Evolutionary conservation across 805 yeast species (phyloP).

Genomic region (Metschnikowia dekortorum): DNA sequence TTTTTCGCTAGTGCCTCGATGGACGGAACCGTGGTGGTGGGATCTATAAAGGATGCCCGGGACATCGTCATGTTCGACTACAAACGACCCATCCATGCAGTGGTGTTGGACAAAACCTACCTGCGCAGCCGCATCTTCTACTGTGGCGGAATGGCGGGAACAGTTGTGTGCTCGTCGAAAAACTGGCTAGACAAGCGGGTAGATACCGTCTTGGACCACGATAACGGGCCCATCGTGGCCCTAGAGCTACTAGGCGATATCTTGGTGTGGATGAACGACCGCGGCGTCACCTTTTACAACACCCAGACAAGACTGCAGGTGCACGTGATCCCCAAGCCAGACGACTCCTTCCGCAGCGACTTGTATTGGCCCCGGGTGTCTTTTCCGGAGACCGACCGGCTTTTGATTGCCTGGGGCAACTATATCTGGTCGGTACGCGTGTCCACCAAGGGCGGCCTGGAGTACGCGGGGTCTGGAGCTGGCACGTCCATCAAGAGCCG

Average conservation of each 20-base stretch:
- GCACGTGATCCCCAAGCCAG: slow-evolving; percentile 52
- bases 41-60: slow-evolving; percentile 56
- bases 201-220: slow-evolving; percentile 60
- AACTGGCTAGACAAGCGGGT: slow-evolving; percentile 85
- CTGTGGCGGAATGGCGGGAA: slow-evolving; percentile 89
- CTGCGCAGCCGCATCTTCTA: slow-evolving; percentile 58
- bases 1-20: slow-evolving; percentile 84
- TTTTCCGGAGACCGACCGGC: slow-evolving; percentile 58
- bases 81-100: slow-evolving; percentile 84
- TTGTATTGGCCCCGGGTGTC: slow-evolving; percentile 78
- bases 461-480: slow-evolving; percentile 7
- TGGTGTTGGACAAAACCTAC: slow-evolving; percentile 73
- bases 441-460: slow-evolving; percentile 4
- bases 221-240: slow-evolving; percentile 67
- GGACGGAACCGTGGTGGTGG: slow-evolving; percentile 89
- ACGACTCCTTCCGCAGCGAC: slow-evolving; percentile 60
- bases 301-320: slow-evolving; percentile 47
- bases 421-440: slow-evolving; percentile 67
- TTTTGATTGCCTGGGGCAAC: slow-evolving; percentile 80
- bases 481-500: slow-evolving; percentile 28
- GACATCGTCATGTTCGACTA: slow-evolving; percentile 76
- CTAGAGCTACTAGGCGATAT: slow-evolving; percentile 61
- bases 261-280: slow-evolving; percentile 78
- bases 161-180: slow-evolving; percentile 65
- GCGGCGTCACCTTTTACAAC: slow-evolving; percentile 70